phyloP scores from a whole-genome alignment of 805 yeast species.

The Saturnispora bothae region DNA sequence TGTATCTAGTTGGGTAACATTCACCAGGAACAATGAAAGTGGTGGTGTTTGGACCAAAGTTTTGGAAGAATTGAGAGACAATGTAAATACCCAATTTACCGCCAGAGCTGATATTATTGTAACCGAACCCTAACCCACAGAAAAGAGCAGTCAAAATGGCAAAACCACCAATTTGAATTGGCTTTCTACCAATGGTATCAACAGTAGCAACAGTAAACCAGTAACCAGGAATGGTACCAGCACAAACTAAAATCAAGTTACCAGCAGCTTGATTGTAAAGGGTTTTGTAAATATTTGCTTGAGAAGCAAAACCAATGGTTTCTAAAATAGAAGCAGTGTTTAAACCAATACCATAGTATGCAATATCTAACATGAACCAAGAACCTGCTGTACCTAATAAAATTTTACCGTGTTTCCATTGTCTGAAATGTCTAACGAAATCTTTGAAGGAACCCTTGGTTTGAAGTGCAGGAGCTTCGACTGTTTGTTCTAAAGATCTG shows the following conservation, averaged over 20 bases:
- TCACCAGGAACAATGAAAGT: conserved; percentile 90
- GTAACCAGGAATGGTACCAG: conserved; percentile 93
- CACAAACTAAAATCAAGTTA: conserved; percentile 85
- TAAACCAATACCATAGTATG: conserved; percentile 80
- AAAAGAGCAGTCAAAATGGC: conserved; percentile 57
- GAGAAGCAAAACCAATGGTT: conserved; percentile 76
- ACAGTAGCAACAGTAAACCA: conserved; percentile 77
- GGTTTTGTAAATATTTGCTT: conserved; percentile 55
- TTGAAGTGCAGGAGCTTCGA: conserved; percentile 27
- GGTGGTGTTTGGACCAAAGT: conserved; percentile 89
- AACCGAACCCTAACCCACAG: conserved; percentile 76
- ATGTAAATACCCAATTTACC: conserved; percentile 72
- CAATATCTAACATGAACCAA: conserved; percentile 87
- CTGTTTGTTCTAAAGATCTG: conserved; percentile 28
- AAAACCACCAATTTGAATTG: conserved; percentile 73
- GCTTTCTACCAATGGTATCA: conserved; percentile 77
- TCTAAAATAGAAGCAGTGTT: conserved; percentile 72
- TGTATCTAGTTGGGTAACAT: conserved; percentile 85
- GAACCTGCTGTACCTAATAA: conserved; percentile 83
- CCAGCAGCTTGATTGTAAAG: conserved; percentile 80
- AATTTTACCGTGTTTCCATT: conserved; percentile 83
- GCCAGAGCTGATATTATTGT: conserved; percentile 52
- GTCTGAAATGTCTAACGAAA: conserved; percentile 59
- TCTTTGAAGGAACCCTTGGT: conserved; percentile 76
- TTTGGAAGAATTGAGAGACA: conserved; percentile 77